Base-by-base conservation (phyloP, 1,284 basidiomycete genomes). In the Papiliotrema terrestris region DNA sequence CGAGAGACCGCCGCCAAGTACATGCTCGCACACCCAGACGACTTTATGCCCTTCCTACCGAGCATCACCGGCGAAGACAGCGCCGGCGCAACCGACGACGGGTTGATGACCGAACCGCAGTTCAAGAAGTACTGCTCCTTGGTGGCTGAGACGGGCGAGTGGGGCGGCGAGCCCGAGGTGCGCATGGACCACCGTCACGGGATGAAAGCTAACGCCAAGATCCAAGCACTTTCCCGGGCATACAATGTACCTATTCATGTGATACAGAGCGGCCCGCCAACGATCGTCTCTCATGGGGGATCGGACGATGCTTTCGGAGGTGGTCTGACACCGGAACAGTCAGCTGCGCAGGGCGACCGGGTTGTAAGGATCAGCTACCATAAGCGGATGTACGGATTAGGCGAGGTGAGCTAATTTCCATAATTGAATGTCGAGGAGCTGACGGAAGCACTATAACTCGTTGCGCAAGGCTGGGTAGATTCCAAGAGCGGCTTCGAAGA, bases 81-180 rank as follows among this genome's bases (percentile, higher is more conserved):
- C n/a, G 78, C 78, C 3, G 87, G 83, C n/a, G 82, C 85, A 6
- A 81, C 81, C 13, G 81, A 61, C 25, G 80, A 83, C 22, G 91
- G 88, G 8, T 68, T 91, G 37, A 92, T 96, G 85, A 83, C 79
- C 9, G 80, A 78, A 8, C 76, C 78, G 41, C 83, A 88, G 68
- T 96, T 89, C 66, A 75, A 83, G 48, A 78, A 80, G 58, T 98
- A 98, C 74, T 97, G 93, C 73, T 77, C 80, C 57, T 81, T 83
- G 11, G 86, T 99, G 20, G 85, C 86, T 48, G 82, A 87, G 67
- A 95, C 92, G 9, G 89, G 85, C 9, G 83, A 86, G 35, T 98
- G 96, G 96, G 96, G 96, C 45, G 96, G 96, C 38, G 92, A 98
- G 76, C 94, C 93, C 2, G 96, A 98, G 71, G 81, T 83, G 43